Evolutionary conservation across 2,329 filamentous ascomycete genomes (phyloP), one percentile per base, ranked within the genome.

Genomic region (Stagonosporopsis chrysanthemi): DNA sequence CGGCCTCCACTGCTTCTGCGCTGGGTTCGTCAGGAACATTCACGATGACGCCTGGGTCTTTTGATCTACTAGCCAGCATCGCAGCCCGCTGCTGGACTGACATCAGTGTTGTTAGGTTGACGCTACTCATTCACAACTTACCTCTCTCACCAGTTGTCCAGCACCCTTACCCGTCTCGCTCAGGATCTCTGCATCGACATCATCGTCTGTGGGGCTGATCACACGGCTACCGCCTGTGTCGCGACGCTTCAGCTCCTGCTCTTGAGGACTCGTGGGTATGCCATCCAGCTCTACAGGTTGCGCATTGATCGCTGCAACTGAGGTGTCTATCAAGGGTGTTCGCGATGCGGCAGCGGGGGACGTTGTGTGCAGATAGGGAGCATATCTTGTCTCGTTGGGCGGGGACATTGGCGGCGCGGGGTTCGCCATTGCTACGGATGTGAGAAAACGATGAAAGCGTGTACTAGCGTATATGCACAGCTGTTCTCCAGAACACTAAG

Each of bases 251-350:
- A 64, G 19, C 42, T 72, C 69, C 38, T 69, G 69, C 42, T 72
- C 69, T 23, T 68, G 68, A 2, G 64, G 56, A 29, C 56, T 68
- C 11, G 66, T 61, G 1, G 68, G 61, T 3, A 62, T 55, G 29
- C 75, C 73, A 49, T 82, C 80, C 5, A 82, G 62, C 64, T 82
- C 80, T 5, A 80, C 73, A 0, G 80, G 79, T 41, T 71, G 68
- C 11, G 67, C 62, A 60, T 82, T 81, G 62, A 81, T 77, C 4
- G 79, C 69, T 0, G 75, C 76, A 2, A 75, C 72, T 5, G 66
- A 68, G 1, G 75, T 73, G 5, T 76, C 73, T 59, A 81, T 75
- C 36, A 74, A 69, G 0, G 74, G 70, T 6, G 70, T 70, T 22
- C 65, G 61, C 7, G 73, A 60, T 17, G 65, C 38, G 11, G 65